Percentiles rank a stretch among this genome's conserved stretches.
Conservation (phyloP, 495 filamentous ascomycete species). For the Tuber melanosporum region DNA sequence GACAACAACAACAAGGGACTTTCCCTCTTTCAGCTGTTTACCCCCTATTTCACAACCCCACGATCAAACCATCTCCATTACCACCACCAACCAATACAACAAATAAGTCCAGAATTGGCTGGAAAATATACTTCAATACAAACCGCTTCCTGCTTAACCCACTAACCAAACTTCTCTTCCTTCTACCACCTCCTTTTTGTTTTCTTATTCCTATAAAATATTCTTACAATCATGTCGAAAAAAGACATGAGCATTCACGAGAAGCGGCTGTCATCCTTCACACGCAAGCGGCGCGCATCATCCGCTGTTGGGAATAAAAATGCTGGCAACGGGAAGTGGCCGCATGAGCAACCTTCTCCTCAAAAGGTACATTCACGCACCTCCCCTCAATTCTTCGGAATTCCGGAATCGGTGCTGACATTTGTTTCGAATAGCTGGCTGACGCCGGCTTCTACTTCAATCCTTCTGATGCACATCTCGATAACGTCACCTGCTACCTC, state of each 20-base stretch:
- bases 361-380: constrained; percentile 11
- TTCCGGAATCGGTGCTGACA: constrained; percentile 4
- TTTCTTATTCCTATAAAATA: not conserved
- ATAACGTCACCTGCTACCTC: constrained; percentile 85
- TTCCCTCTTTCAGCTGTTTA: not conserved
- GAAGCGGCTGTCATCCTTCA: constrained; percentile 37
- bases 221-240: constrained; percentile 11
- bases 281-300: constrained; percentile 23
- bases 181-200: not conserved
- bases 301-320: constrained; percentile 12
- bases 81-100: not conserved
- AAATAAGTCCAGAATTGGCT: not conserved
- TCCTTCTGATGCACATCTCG: constrained; percentile 62
- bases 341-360: constrained; percentile 29
- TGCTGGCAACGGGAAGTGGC: constrained; percentile 26
- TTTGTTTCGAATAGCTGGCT: constrained; percentile 56
- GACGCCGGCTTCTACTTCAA: constrained; percentile 85
- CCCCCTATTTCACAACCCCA: not conserved
- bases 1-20: not conserved
- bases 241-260: constrained; percentile 34
- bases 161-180: not conserved
- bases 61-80: not conserved
- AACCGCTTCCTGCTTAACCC: not conserved
- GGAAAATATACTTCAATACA: not conserved
- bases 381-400: constrained; percentile 1